Conservation (phyloP, 192 early-diverging fungal genomes). For the Coemansia sp. region DNA sequence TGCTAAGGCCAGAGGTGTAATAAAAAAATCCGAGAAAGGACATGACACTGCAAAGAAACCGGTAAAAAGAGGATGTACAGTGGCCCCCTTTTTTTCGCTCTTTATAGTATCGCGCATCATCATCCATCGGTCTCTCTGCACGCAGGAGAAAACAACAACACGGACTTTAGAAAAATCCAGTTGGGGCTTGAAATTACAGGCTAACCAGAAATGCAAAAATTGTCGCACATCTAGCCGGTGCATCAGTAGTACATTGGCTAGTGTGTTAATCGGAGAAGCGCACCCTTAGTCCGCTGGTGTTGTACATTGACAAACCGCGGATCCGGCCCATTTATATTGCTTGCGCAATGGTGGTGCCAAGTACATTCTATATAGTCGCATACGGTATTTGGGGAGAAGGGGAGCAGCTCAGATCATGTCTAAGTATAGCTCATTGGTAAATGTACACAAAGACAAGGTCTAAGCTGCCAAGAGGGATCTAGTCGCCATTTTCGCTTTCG, state of each 20-base stretch:
- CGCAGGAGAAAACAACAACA: not conserved
- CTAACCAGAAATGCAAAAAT: slow-evolving; percentile 3
- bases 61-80: not conserved
- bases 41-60: not conserved
- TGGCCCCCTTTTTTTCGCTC: not conserved
- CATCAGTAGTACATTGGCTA: not conserved
- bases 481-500: not conserved
- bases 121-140: not conserved
- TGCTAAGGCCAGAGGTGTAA: not conserved
- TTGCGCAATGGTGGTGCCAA: not conserved
- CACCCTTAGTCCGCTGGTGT: not conserved
- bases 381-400: not conserved
- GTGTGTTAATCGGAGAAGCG: not conserved
- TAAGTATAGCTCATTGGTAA: not conserved
- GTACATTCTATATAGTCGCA: not conserved
- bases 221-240: not conserved
- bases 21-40: not conserved
- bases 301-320: not conserved
- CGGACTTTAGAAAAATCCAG: not conserved
- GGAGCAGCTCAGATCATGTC: not conserved
- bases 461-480: not conserved
- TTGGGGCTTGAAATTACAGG: not conserved
- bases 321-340: slow-evolving; percentile 4
- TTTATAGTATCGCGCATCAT: not conserved
- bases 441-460: not conserved